Base-by-base conservation (phyloP, 2,329 filamentous ascomycete species). In the Orbilia javanica region DNA sequence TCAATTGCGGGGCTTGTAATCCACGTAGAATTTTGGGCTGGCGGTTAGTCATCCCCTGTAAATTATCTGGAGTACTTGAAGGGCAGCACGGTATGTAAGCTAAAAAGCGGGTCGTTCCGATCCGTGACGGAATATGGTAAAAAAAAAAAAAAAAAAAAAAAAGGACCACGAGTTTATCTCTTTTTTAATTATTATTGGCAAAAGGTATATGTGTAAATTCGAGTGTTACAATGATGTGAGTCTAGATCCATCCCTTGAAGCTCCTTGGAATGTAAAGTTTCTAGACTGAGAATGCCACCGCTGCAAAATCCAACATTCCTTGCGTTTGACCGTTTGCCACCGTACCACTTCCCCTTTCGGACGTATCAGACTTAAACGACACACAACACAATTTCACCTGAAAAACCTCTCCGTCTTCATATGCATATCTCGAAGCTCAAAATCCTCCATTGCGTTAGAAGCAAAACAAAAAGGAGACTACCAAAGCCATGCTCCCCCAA, bases 401-500 rank as follows among this genome's bases (percentile, higher is more conserved):
- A 68, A 68, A 39, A 39, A 39, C 36, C 36, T 39, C 36, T 39
- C 36, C 36, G n/a, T n/a, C n/a, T n/a, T n/a, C n/a, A n/a, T n/a
- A n/a, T n/a, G n/a, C n/a, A n/a, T n/a, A n/a, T n/a, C n/a, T n/a
- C n/a, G n/a, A n/a, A n/a, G n/a, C n/a, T 15, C 13, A 39, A 39
- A 13, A 15, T 3, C 36, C 7, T n/a, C n/a, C n/a, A n/a, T n/a
- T n/a, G n/a, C n/a, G n/a, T n/a, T n/a, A n/a, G n/a, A n/a, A n/a
- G n/a, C n/a, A n/a, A n/a, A n/a, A n/a, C n/a, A n/a, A n/a, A n/a
- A n/a, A n/a, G n/a, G n/a, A n/a, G n/a, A n/a, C n/a, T n/a, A n/a
- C n/a, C 20, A 22, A 13, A 42, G 25, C 11, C 6, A 78, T 78
- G 74, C 44, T 78, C 0, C 67, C 67, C 31, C 62, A 72, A 68